A percentile compares a stretch with the other conserved stretches of the same genome.
Conservation (phyloP, 192 early-diverging fungal species). For the Chytriomyces sp. region DNA sequence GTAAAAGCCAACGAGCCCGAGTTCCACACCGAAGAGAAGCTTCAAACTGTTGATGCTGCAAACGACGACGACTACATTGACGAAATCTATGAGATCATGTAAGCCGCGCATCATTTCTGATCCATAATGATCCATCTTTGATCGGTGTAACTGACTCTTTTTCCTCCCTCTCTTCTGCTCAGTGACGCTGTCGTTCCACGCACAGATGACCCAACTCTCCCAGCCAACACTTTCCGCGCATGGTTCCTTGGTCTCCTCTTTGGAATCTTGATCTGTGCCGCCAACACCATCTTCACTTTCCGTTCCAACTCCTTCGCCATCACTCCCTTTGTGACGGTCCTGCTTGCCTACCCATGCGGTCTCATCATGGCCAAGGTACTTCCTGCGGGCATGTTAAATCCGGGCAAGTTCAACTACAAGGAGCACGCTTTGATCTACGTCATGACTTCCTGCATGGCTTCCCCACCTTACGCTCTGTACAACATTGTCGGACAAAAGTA, state of each 20-base stretch:
- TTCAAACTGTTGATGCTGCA: background rate
- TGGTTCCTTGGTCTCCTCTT: constrained; percentile 56
- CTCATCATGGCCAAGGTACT: constrained; percentile 58
- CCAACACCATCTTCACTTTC: constrained; percentile 75
- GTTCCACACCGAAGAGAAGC: background rate
- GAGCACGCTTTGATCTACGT: constrained; percentile 85
- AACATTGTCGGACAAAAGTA: constrained; percentile 39
- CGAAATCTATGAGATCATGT: background rate
- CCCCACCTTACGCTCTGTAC: constrained; percentile 50
- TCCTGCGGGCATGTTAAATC: background rate
- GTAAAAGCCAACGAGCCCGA: background rate
- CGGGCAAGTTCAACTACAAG: constrained; percentile 81
- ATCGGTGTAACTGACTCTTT: background rate
- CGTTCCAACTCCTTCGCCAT: constrained; percentile 78
- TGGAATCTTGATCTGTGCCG: constrained; percentile 21
- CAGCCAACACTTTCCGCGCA: constrained; percentile 57
- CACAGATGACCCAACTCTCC: constrained; percentile 52
- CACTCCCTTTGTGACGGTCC: constrained; percentile 71
- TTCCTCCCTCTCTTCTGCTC: constrained; percentile 22
- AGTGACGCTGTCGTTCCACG: constrained; percentile 55
- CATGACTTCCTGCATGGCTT: constrained; percentile 42
- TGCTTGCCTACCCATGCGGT: constrained; percentile 78
- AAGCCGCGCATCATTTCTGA: background rate
- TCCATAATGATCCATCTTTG: background rate
- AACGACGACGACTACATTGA: constrained; percentile 1